Evolutionary conservation across 352 stramenopile genomes (phyloP).

Genomic region (Pseudoperonospora humuli): DNA sequence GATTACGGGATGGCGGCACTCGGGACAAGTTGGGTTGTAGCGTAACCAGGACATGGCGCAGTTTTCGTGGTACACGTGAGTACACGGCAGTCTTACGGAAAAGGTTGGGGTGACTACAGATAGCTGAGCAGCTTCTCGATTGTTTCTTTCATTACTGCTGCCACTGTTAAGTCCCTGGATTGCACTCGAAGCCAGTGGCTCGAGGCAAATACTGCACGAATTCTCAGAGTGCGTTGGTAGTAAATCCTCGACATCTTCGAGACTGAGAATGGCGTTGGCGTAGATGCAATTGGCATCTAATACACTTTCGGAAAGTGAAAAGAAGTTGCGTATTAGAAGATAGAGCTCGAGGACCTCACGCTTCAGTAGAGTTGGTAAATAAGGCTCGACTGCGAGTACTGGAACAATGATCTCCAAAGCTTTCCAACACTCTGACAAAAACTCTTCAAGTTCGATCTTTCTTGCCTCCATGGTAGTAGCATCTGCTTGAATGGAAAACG

Average conservation of each 20-base stretch:
- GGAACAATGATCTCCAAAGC: constrained; percentile 39
- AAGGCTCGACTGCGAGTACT: constrained; percentile 35
- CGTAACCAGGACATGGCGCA: constrained; percentile 62
- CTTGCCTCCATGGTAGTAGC: constrained; percentile 25
- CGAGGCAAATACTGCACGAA: constrained; percentile 54
- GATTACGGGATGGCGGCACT: constrained; percentile 41
- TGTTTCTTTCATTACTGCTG: background rate
- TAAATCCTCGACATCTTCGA: constrained; percentile 43
- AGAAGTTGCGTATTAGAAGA: constrained; percentile 43
- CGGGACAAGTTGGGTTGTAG: constrained; percentile 47
- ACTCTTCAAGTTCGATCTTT: constrained; percentile 33
- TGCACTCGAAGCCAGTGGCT: constrained; percentile 20
- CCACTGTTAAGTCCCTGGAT: constrained; percentile 11
- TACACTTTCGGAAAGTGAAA: constrained; percentile 39
- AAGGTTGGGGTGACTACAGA: constrained; percentile 5
- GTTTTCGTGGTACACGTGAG: constrained; percentile 55
- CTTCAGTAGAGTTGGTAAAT: constrained; percentile 24
- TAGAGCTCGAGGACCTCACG: constrained; percentile 39
- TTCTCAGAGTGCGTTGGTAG: constrained; percentile 25
- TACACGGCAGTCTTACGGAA: constrained; percentile 41
- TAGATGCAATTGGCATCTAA: constrained; percentile 45
- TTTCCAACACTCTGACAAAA: constrained; percentile 40
- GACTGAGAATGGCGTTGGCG: constrained; percentile 46
- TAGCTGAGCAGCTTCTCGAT: background rate
- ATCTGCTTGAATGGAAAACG: constrained; percentile 38